Percentiles rank a stretch among this genome's conserved stretches.
These are phyloP conservation scores for Thozetella sp. DNA, from an alignment of 495 filamentous ascomycete species.

Conservation along the genomic window DNA sequence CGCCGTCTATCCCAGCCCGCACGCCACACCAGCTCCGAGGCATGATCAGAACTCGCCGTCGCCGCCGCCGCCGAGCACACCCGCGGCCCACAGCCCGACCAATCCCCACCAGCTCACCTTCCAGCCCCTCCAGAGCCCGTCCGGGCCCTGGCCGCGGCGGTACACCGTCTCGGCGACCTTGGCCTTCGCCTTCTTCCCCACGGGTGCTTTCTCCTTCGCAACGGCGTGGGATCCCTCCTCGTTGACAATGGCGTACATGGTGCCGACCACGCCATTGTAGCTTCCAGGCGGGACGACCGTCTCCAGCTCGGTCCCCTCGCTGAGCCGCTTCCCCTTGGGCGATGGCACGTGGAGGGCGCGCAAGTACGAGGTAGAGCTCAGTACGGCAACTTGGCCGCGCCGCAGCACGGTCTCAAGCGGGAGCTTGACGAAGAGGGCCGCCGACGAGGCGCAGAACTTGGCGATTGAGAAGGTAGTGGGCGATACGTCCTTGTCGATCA, in stretches of 20 bases:
- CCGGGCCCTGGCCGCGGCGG: slow-evolving; percentile 75
- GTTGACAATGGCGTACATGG: slow-evolving; percentile 82
- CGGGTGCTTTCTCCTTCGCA: slow-evolving; percentile 7
- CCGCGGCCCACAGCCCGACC: slow-evolving; percentile 75
- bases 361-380: slow-evolving; percentile 40
- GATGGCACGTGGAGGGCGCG: slow-evolving; percentile 29
- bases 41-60: slow-evolving; percentile 45
- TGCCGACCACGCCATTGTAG: slow-evolving; percentile 81
- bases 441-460: slow-evolving; percentile 72
- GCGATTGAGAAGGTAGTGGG: slow-evolving; percentile 77
- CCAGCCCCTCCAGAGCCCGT: slow-evolving; percentile 92
- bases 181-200: slow-evolving; percentile 30
- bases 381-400: slow-evolving; percentile 77
- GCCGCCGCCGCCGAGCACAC: slow-evolving; percentile 42
- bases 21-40: neutral
- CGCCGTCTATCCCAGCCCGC: neutral
- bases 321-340: slow-evolving; percentile 22
- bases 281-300: slow-evolving; percentile 74
- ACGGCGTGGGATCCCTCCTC: slow-evolving; percentile 71
- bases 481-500: slow-evolving; percentile 79
- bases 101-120: slow-evolving; percentile 94
- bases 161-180: slow-evolving; percentile 45
- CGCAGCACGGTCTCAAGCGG: slow-evolving; percentile 92
- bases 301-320: slow-evolving; percentile 47
- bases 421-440: slow-evolving; percentile 82